Evolutionary conservation across 352 stramenopile species (phyloP).

Genomic region (Phytophthora litchii): DNA sequence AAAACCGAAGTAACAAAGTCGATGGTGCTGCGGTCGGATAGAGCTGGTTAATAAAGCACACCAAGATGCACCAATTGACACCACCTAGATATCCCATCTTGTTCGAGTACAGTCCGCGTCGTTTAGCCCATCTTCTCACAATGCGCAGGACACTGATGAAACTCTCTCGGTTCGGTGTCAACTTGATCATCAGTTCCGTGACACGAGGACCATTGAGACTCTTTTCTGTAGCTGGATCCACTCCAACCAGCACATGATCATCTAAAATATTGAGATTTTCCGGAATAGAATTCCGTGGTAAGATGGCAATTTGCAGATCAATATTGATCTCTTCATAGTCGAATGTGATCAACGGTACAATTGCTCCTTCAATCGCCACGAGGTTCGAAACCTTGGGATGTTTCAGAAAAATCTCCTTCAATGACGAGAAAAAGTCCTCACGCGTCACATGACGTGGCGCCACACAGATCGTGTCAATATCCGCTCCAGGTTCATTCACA

Average conservation of each 20-base stretch:
- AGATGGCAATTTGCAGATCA: constrained; percentile 96
- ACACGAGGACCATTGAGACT: constrained; percentile 91
- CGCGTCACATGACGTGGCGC: constrained; percentile 94
- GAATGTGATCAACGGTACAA: constrained; percentile 98
- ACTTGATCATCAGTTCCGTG: constrained; percentile 93
- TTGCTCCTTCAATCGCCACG: constrained; percentile 87
- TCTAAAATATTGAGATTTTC: constrained; percentile 92
- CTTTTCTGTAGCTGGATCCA: constrained; percentile 89
- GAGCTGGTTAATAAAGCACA: constrained; percentile 95
- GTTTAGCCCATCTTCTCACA: constrained; percentile 89
- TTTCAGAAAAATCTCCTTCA: constrained; percentile 92
- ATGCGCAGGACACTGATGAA: constrained; percentile 90
- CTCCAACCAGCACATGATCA: constrained; percentile 86
- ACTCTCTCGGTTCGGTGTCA: constrained; percentile 85
- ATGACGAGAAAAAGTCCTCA: constrained; percentile 96
- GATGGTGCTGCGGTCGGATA: constrained; percentile 87
- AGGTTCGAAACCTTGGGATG: constrained; percentile 93
- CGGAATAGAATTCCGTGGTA: constrained; percentile 92
- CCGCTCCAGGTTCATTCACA: constrained; percentile 96
- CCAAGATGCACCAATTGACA: constrained; percentile 99
- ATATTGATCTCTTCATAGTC: constrained; percentile 99
- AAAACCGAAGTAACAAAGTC: constrained; percentile 88
- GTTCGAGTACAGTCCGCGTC: constrained; percentile 98
- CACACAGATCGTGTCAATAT: constrained; percentile 98
- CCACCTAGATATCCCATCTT: constrained; percentile 99